phyloP scores from a whole-genome alignment of 345 rosid species.

The Microthlaspi erraticum region DNA sequence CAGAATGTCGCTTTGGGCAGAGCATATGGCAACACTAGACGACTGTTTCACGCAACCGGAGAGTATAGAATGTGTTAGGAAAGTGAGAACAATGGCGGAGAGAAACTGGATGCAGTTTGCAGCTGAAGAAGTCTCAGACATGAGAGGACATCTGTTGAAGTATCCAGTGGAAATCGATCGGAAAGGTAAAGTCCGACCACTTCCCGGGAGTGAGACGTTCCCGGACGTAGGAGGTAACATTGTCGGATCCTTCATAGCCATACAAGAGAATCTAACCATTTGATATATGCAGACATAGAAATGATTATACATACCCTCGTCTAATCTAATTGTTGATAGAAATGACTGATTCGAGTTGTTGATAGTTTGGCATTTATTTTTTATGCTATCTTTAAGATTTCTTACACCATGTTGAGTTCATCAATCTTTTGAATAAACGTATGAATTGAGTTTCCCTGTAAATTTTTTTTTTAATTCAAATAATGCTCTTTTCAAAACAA shows the following conservation, averaged over 20 bases:
- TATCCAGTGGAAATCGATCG: slow-evolving; percentile 84
- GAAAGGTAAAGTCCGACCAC: slow-evolving; percentile 68
- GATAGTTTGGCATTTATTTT: neutral
- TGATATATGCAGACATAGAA: slow-evolving; percentile 29
- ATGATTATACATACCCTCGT: too few species aligned
- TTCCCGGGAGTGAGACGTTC: slow-evolving; percentile 65
- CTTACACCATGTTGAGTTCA: neutral
- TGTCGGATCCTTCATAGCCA: slow-evolving; percentile 66
- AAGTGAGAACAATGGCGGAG: slow-evolving; percentile 66
- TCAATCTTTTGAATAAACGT: neutral
- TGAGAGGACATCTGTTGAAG: slow-evolving; percentile 80
- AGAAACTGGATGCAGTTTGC: slow-evolving; percentile 71
- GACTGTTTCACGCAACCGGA: slow-evolving; percentile 73
- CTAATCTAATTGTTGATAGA: too few species aligned
- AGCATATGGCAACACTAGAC: slow-evolving; percentile 71
- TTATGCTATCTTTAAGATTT: neutral
- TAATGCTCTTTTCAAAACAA: too few species aligned
- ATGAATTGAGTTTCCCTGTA: too few species aligned
- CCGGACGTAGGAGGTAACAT: slow-evolving; percentile 89
- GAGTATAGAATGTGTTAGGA: slow-evolving; percentile 71
- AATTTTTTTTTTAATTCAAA: too few species aligned
- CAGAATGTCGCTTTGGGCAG: slow-evolving; percentile 93
- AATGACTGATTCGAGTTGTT: neutral
- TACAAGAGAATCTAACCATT: slow-evolving; percentile 80
- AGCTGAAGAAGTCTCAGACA: slow-evolving; percentile 62